Base-by-base conservation (phyloP, 352 stramenopile genomes). In the Albugo laibachii region DNA sequence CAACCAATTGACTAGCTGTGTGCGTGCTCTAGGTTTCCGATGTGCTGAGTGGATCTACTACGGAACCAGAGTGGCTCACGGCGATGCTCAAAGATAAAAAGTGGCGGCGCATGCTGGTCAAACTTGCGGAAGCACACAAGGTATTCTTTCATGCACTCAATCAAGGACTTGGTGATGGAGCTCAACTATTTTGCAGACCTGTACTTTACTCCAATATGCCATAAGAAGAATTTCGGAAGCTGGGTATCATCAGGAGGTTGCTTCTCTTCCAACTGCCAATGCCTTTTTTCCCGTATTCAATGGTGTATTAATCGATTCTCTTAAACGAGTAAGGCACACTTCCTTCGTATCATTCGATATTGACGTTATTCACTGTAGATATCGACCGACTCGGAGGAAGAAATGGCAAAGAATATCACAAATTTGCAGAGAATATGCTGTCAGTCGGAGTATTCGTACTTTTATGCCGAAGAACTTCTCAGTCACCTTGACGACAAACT, bases 161-260 rank as follows among this genome's bases (percentile, higher is more conserved):
- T 19, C 36, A 14, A 41, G 14, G 36, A 43, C 3, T 24, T 24
- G 16, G 38, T 24, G 16, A 19, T 43, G 36, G 36, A 41, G 16
- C 16, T 24, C 3, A 43, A 43, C 38, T 10, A 34, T 45, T 2
- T 39, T 45, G 14, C 36, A 91, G 78, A 80, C 65, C 0, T 92
- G 78, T 43, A 83, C 62, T 38, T 56, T 92, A 21, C 55, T 92
- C 5, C 78, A 92, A 46, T 92, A 92, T 49, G 78, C 78, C 1
- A 86, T 92, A 39, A 70, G 75, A 41, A 66, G 75, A 11, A 92
- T 92, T 47, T 92, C 78, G 0, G 75, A 85, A 45, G 78, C 78
- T 27, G 78, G 78, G 0, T 69, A 92, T 41, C 78, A 92, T 65
- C 88, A 92, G 48, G 78, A 92, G 44, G 87, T 92, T 45, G 78